Conservation (phyloP, 2,329 filamentous ascomycete genomes). For the Capronia epimyces region DNA sequence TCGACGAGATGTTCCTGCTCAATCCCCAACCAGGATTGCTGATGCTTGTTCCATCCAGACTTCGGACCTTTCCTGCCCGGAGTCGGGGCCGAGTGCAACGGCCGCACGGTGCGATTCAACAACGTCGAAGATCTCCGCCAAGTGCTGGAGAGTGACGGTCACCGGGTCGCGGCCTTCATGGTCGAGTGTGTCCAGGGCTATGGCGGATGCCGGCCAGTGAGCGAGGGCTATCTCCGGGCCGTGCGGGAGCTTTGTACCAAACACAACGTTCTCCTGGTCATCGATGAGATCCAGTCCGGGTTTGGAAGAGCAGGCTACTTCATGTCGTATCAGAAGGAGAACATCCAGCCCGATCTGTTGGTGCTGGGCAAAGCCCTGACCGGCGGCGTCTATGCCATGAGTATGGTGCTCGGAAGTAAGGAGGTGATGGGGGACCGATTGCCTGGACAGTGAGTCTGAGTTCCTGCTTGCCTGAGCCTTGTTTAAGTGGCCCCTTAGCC, state of each 20-base stretch:
- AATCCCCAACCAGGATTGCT: no score
- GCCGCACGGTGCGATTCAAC: not conserved
- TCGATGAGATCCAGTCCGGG: conserved; percentile 89
- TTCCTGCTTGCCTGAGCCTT: no score
- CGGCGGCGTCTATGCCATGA: conserved; percentile 8
- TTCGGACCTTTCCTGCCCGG: not conserved
- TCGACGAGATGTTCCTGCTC: no score
- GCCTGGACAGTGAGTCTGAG: no score
- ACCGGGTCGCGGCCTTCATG: not conserved
- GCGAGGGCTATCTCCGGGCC: not conserved
- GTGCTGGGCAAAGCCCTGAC: conserved; percentile 53
- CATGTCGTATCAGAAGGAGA: conserved; percentile 95
- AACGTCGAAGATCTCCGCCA: not conserved
- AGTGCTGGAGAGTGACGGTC: not conserved
- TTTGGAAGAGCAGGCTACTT: conserved; percentile 86
- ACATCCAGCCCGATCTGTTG: conserved; percentile 78
- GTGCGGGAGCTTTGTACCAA: not conserved
- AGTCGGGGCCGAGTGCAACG: not conserved
- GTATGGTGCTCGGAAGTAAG: conserved; percentile 1
- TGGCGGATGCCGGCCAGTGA: not conserved
- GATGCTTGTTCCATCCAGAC: no score
- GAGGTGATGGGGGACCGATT: conserved; percentile 6
- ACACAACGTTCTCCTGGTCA: conserved; percentile 55
- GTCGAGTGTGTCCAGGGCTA: not conserved
- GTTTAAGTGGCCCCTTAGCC: no score